Conservation (phyloP, 768 basidiomycete genomes). For the Kondoa subrosea region DNA sequence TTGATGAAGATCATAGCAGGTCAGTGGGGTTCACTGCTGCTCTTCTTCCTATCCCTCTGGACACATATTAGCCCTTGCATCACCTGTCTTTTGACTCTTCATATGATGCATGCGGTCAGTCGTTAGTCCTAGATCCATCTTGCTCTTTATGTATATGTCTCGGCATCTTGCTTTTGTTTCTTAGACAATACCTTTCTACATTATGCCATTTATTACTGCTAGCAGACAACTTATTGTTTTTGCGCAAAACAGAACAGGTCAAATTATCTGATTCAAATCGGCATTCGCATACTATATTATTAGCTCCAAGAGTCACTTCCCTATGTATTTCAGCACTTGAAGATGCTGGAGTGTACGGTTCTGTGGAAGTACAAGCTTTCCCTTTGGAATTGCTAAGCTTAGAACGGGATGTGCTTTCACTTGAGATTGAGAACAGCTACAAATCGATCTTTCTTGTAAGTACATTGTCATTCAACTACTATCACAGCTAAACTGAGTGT, state of each 20-base stretch:
- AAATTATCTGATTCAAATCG: conserved; percentile 54
- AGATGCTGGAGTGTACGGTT: conserved; percentile 96
- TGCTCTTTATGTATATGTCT: background rate
- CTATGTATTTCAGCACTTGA: conserved; percentile 72
- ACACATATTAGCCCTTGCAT: conserved; percentile 1
- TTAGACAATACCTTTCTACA: too few relatives aligned
- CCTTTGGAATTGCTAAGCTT: conserved; percentile 86
- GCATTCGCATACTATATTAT: conserved; percentile 67
- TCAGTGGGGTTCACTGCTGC: conserved; percentile 34
- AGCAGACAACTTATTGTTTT: background rate
- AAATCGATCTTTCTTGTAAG: conserved; percentile 81
- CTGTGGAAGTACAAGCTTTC: conserved; percentile 67
- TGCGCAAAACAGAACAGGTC: conserved; percentile 56
- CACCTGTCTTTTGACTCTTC: background rate
- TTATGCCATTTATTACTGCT: too few relatives aligned
- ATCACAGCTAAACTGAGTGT: background rate
- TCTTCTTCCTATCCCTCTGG: background rate
- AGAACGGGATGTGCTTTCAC: conserved; percentile 77
- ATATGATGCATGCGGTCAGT: conserved; percentile 3
- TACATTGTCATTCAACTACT: conserved; percentile 10
- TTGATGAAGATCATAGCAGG: conserved; percentile 81
- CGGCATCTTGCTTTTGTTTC: background rate
- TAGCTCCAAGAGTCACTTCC: conserved; percentile 73
- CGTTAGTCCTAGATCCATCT: conserved; percentile 4
- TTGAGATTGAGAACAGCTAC: conserved; percentile 50